These are phyloP conservation scores for Lactarius deliciosus DNA, from an alignment of 768 basidiomycete species.

Conservation along the genomic window DNA sequence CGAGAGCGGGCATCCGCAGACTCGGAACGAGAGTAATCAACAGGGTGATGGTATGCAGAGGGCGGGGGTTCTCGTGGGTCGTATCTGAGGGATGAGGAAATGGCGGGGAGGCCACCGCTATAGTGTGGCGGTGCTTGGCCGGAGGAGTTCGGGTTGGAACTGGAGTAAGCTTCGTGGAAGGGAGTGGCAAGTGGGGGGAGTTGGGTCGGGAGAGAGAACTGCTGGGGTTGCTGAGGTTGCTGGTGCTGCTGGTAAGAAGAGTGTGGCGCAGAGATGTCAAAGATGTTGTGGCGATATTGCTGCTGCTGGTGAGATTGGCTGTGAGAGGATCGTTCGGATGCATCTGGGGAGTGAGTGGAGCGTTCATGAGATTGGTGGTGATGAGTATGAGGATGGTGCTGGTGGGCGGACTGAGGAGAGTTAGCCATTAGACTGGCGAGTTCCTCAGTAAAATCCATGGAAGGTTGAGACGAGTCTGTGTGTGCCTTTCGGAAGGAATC, in stretches of 20 bases:
- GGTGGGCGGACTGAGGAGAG: conserved; percentile 30
- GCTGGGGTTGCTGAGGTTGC: conserved; percentile 33
- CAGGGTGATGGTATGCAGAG: conserved; percentile 35
- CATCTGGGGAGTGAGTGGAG: conserved; percentile 41
- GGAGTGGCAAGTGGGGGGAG: conserved; percentile 31
- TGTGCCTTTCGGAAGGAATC: conserved; percentile 58
- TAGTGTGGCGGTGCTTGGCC: conserved; percentile 33
- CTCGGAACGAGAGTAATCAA: conserved; percentile 30
- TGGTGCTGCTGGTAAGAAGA: conserved; percentile 38
- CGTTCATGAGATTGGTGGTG: conserved; percentile 43
- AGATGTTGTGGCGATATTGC: conserved; percentile 50
- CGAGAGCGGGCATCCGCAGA: conserved; percentile 32
- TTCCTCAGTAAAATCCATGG: conserved; percentile 63
- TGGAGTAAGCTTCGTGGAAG: conserved; percentile 36
- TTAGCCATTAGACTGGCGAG: conserved; percentile 57
- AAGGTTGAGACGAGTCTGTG: conserved; percentile 32
- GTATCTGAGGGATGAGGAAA: conserved; percentile 40
- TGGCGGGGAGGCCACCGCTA: conserved; percentile 38
- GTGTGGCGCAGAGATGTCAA: conserved; percentile 56
- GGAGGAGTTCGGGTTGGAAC: conserved; percentile 21
- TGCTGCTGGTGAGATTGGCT: conserved; percentile 34
- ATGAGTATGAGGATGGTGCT: conserved; percentile 30
- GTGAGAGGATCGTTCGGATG: conserved; percentile 31
- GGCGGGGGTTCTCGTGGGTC: conserved; percentile 34
- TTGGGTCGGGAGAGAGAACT: conserved; percentile 37